Conservation (phyloP, 495 filamentous ascomycete species). For the Penicillium turbatum region DNA sequence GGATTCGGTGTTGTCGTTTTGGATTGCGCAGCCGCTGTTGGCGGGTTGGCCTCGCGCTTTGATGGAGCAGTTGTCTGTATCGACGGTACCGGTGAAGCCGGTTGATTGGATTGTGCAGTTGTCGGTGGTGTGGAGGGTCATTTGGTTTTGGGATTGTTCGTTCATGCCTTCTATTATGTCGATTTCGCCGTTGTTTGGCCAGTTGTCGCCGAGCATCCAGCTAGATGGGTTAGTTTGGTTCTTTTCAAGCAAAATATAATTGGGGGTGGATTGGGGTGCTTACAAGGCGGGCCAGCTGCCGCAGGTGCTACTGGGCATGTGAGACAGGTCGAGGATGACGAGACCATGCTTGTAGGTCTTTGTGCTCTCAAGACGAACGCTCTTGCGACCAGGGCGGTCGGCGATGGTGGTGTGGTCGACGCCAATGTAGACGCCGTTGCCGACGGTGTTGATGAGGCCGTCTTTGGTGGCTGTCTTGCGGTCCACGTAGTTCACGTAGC, state of each 20-base stretch:
- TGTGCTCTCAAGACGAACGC: conserved; percentile 52
- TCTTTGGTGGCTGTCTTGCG: conserved; percentile 45
- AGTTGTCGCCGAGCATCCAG: conserved; percentile 54
- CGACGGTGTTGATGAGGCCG: conserved; percentile 49
- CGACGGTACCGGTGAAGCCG: conserved; percentile 44
- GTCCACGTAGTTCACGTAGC: conserved; percentile 61
- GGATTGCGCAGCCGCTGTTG: conserved; percentile 55
- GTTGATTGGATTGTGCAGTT: conserved; percentile 52
- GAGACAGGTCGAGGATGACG: conserved; percentile 56
- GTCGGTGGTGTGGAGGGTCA: conserved; percentile 62
- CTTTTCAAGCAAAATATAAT: neutral
- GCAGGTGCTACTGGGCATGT: conserved; percentile 53
- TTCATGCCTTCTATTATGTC: conserved; percentile 73
- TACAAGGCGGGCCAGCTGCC: conserved; percentile 60
- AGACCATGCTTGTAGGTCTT: conserved; percentile 51
- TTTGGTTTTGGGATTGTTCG: conserved; percentile 48
- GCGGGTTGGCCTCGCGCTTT: conserved; percentile 37
- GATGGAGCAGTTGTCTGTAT: too few species aligned
- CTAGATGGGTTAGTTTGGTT: conserved; percentile 18
- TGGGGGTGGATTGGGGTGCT: conserved; percentile 18
- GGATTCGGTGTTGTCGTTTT: conserved; percentile 25
- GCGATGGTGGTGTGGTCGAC: conserved; percentile 35
- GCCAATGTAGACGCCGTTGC: conserved; percentile 40
- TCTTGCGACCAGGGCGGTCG: conserved; percentile 51
- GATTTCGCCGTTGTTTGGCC: conserved; percentile 68